Conservation (phyloP, 2,329 filamentous ascomycete genomes). For the Penicillium sclerotigenum region DNA sequence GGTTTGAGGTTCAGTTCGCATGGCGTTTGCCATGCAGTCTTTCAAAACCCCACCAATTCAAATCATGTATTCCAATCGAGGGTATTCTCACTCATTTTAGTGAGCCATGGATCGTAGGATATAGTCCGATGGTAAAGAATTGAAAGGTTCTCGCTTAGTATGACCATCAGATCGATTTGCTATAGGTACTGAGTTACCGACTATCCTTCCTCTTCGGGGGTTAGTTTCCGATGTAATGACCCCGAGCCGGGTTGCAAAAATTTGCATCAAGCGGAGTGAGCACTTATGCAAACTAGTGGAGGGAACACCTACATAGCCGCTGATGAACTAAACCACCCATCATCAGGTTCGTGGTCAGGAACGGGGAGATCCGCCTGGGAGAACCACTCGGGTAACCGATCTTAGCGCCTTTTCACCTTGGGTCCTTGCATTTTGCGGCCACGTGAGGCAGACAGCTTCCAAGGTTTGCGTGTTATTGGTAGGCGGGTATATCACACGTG, state of each 20-base stretch:
- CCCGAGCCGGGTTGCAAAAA: neutral
- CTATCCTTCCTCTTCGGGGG: neutral
- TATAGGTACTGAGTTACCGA: neutral
- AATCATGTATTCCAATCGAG: neutral
- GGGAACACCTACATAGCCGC: neutral
- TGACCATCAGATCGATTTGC: neutral
- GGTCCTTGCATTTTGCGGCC: neutral
- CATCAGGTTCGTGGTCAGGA: neutral
- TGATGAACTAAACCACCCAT: neutral
- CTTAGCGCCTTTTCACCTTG: slow-evolving; percentile 10
- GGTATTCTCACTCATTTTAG: neutral
- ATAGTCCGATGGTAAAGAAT: neutral
- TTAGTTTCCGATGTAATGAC: neutral
- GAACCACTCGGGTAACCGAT: slow-evolving; percentile 13
- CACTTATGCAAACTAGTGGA: neutral
- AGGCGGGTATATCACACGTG: neutral
- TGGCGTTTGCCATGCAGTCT: neutral
- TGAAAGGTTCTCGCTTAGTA: neutral
- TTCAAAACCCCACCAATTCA: neutral
- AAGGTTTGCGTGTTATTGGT: neutral
- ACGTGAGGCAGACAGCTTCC: neutral
- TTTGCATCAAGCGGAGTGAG: neutral
- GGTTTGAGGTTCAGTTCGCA: neutral
- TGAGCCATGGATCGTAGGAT: neutral
- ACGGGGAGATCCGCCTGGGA: slow-evolving; percentile 15